Evolutionary conservation across 116 monocot genomes (phyloP).

Genomic region (Dioscorea cayenensis): DNA sequence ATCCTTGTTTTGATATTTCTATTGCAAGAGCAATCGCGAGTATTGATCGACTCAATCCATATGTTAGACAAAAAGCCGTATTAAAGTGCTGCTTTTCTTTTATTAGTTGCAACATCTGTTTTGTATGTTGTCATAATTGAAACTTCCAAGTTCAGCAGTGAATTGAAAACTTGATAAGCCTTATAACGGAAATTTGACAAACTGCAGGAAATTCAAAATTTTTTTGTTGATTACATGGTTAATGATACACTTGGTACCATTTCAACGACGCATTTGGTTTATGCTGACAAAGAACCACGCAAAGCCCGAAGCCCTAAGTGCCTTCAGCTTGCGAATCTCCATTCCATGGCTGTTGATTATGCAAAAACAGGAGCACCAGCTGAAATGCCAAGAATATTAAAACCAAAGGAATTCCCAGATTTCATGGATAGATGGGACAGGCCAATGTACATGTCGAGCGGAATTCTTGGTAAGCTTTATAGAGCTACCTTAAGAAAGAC

Average conservation of each 20-base stretch:
- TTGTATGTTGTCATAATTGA: too few species aligned
- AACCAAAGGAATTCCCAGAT: constrained; percentile 77
- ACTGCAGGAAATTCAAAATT: constrained; percentile 88
- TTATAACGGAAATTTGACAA: background rate
- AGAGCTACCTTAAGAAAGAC: constrained; percentile 11
- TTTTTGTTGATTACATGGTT: constrained; percentile 90
- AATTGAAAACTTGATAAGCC: too few species aligned
- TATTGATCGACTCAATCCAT: too few species aligned
- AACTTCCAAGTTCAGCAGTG: too few species aligned
- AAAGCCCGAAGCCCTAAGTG: constrained; percentile 81
- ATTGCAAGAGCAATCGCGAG: too few species aligned
- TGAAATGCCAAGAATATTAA: constrained; percentile 73
- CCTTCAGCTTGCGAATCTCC: constrained; percentile 71
- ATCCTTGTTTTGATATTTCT: too few species aligned
- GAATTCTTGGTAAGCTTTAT: constrained; percentile 76
- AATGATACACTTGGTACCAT: constrained; percentile 80
- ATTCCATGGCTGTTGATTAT: constrained; percentile 93
- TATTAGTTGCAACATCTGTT: too few species aligned
- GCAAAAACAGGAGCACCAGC: constrained; percentile 92
- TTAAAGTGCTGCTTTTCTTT: too few species aligned
- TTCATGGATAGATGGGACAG: constrained; percentile 87
- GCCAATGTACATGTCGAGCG: constrained; percentile 52
- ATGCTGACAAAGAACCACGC: constrained; percentile 53
- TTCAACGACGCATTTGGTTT: constrained; percentile 78
- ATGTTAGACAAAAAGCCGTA: too few species aligned